Percentiles rank a stretch among this genome's conserved stretches.
These are phyloP conservation scores for Tirmania nivea DNA, from an alignment of 495 filamentous ascomycete species.

Conservation along the genomic window DNA sequence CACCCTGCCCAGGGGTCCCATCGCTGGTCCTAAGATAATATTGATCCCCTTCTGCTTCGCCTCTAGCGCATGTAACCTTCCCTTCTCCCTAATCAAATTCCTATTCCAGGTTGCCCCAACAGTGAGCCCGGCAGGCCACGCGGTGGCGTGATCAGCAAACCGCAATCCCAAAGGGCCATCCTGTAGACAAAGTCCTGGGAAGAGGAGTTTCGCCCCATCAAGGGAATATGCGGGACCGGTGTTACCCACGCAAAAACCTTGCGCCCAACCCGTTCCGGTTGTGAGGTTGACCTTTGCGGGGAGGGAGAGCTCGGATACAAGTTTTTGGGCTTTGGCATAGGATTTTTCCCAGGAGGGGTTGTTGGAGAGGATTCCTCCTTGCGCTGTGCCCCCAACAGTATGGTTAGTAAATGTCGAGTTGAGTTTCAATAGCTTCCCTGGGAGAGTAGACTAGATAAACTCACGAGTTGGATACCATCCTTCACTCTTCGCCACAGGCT, in stretches of 20 bases:
- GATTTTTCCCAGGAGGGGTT: slow-evolving; percentile 47
- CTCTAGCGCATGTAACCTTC: slow-evolving; percentile 44
- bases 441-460: background rate
- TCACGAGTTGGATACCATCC: background rate
- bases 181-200: slow-evolving; percentile 73
- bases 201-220: slow-evolving; percentile 33
- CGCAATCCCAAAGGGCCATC: slow-evolving; percentile 73
- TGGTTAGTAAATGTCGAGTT: too few relatives aligned
- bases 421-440: too few relatives aligned
- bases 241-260: slow-evolving; percentile 80
- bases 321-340: slow-evolving; percentile 55
- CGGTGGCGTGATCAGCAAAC: slow-evolving; percentile 40
- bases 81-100: slow-evolving; percentile 52
- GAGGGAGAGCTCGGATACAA: slow-evolving; percentile 68
- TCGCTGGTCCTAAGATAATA: slow-evolving; percentile 51
- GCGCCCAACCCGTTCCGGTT: slow-evolving; percentile 76
- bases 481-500: background rate
- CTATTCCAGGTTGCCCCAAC: slow-evolving; percentile 76
- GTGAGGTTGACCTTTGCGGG: slow-evolving; percentile 90
- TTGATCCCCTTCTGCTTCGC: slow-evolving; percentile 51
- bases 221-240: slow-evolving; percentile 39
- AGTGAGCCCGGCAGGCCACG: slow-evolving; percentile 68
- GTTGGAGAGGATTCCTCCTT: slow-evolving; percentile 49
- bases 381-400: background rate
- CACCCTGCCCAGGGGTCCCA: slow-evolving; percentile 59